Evolutionary conservation across 345 rosid genomes (phyloP).

Genomic region (Salix udensis): DNA sequence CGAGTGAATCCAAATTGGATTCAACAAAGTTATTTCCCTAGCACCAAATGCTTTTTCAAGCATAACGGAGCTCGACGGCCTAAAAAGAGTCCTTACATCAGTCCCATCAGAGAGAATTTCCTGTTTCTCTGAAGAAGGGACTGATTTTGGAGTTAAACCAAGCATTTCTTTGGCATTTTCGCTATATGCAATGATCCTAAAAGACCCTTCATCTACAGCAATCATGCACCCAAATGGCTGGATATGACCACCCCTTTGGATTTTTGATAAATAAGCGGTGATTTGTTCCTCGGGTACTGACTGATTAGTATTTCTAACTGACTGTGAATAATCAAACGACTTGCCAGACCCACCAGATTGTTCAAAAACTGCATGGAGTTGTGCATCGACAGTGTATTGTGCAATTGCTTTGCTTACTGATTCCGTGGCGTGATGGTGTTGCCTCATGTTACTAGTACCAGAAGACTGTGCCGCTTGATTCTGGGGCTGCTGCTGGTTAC

Average conservation of each 20-base stretch:
- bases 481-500: constrained; percentile 15
- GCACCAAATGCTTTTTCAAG: constrained; percentile 85
- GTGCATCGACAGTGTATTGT: constrained; percentile 90
- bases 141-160: constrained; percentile 77
- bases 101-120: constrained; percentile 64
- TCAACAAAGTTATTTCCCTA: constrained; percentile 78
- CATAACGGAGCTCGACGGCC: constrained; percentile 46
- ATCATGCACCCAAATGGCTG: constrained; percentile 95
- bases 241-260: constrained; percentile 86
- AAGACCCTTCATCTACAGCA: constrained; percentile 68
- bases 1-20: constrained; percentile 90
- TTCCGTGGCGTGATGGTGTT: constrained; percentile 32
- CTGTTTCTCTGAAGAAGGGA: constrained; percentile 67
- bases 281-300: constrained; percentile 82
- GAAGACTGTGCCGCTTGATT: constrained; percentile 35
- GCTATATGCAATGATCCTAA: constrained; percentile 67
- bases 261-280: constrained; percentile 72
- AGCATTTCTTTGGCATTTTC: constrained; percentile 88
- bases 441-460: constrained; percentile 42
- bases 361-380: constrained; percentile 89
- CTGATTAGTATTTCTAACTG: constrained; percentile 52
- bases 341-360: constrained; percentile 83
- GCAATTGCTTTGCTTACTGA: constrained; percentile 83
- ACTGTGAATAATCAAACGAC: constrained; percentile 81
- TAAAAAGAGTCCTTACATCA: constrained; percentile 70